phyloP scores from a whole-genome alignment of 441 rosid genomes.

The Euphorbia corollata region DNA sequence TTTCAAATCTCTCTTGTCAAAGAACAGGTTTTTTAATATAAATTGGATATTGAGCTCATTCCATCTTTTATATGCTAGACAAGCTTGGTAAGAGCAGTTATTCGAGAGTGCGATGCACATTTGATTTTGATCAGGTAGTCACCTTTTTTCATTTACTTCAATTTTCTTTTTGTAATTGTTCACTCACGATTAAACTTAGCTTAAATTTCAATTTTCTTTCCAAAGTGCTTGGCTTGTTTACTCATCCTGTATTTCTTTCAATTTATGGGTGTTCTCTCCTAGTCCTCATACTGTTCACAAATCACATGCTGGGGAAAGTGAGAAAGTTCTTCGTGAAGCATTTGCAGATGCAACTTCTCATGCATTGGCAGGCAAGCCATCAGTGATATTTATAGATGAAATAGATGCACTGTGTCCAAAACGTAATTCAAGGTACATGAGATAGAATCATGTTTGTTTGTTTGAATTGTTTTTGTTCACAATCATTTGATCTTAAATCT shows the following conservation, averaged over 20 bases:
- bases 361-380: conserved; percentile 54
- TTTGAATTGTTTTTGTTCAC: neutral
- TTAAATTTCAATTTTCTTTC: neutral
- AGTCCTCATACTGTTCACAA: conserved; percentile 80
- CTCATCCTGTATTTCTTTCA: neutral
- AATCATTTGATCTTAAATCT: neutral
- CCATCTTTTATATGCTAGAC: conserved; percentile 41
- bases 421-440: conserved; percentile 56
- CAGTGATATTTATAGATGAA: conserved; percentile 89
- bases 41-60: conserved; percentile 6
- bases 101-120: conserved; percentile 68
- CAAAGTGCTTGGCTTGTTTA: neutral
- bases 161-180: neutral
- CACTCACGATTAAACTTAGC: neutral
- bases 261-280: conserved; percentile 21
- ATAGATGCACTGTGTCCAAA: conserved; percentile 83
- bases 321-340: conserved; percentile 69
- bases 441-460: neutral
- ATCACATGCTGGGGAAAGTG: conserved; percentile 90
- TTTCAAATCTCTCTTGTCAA: neutral
- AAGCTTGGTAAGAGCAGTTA: conserved; percentile 89
- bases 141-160: neutral
- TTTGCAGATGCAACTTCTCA: conserved; percentile 63
- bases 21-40: neutral
- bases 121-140: conserved; percentile 69